Conservation (phyloP, 2,329 filamentous ascomycete genomes). For the Fusarium sp. region DNA sequence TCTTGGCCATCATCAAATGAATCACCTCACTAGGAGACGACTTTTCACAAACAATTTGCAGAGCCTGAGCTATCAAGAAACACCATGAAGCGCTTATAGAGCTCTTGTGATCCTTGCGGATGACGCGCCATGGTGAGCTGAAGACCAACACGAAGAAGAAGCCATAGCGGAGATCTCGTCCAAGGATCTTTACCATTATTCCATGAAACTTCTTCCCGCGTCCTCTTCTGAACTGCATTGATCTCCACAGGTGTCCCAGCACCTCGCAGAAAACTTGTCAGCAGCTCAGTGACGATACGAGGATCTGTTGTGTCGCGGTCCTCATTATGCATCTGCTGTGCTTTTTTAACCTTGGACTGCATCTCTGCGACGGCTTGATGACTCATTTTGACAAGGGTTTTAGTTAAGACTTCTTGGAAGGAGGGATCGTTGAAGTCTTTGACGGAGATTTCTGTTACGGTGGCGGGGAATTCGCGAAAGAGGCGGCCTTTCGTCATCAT, state of each 20-base stretch:
- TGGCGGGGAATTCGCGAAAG: not conserved
- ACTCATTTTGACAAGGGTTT: not conserved
- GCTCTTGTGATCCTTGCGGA: not conserved
- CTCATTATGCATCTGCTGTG: constrained; percentile 46
- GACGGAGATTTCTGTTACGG: not conserved
- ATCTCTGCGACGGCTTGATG: not conserved
- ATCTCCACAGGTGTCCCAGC: constrained; percentile 41
- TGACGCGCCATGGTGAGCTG: constrained; percentile 46
- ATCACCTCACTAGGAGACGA: not conserved
- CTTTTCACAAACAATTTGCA: not conserved
- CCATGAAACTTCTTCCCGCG: constrained; percentile 59
- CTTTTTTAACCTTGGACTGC: constrained; percentile 47
- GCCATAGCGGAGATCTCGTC: constrained; percentile 62
- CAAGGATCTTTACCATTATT: constrained; percentile 51
- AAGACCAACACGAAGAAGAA: constrained; percentile 60
- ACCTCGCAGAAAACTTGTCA: constrained; percentile 50
- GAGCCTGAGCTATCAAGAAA: constrained; percentile 7
- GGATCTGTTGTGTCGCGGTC: constrained; percentile 59
- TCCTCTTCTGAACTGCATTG: constrained; percentile 55
- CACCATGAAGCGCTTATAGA: constrained; percentile 32
- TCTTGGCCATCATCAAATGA: constrained; percentile 23
- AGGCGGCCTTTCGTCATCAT: not conserved
- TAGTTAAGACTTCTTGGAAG: not conserved
- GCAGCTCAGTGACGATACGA: constrained; percentile 59
- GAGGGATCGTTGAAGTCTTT: not conserved